These are phyloP conservation scores for Loxodes magnus DNA, from an alignment of 73 alveolate species.

Conservation along the genomic window DNA sequence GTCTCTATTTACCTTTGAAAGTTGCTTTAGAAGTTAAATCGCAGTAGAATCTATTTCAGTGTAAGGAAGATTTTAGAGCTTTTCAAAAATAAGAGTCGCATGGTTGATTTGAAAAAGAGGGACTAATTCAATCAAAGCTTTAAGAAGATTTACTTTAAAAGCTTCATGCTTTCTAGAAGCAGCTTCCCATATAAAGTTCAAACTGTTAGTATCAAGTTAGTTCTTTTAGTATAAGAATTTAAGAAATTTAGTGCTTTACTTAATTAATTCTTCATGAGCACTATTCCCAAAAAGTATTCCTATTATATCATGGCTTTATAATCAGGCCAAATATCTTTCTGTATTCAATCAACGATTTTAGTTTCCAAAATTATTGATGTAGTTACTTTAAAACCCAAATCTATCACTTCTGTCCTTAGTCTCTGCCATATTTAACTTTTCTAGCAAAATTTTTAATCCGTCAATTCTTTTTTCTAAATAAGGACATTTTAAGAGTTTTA, in stretches of 20 bases:
- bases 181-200: slow-evolving; percentile 45
- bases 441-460: slow-evolving; percentile 25
- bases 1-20: slow-evolving; percentile 13
- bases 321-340: slow-evolving; percentile 28
- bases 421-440: slow-evolving; percentile 16
- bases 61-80: slow-evolving; percentile 13
- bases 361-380: background rate
- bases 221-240: slow-evolving; percentile 29
- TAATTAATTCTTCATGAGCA: slow-evolving; percentile 38
- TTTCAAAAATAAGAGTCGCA: slow-evolving; percentile 16
- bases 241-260: slow-evolving; percentile 22
- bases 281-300: slow-evolving; percentile 42
- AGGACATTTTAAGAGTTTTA: slow-evolving; percentile 21
- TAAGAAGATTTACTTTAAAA: slow-evolving; percentile 31
- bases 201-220: slow-evolving; percentile 16
- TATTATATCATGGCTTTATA: slow-evolving; percentile 19
- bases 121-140: slow-evolving; percentile 18
- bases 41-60: slow-evolving; percentile 23
- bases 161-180: slow-evolving; percentile 59
- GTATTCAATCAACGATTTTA: slow-evolving; percentile 25
- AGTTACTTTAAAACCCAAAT: background rate
- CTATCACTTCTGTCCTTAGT: slow-evolving; percentile 11
- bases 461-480: slow-evolving; percentile 35
- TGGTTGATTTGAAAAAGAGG: slow-evolving; percentile 17
- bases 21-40: slow-evolving; percentile 13